Evolutionary conservation across 192 early-diverging fungal genomes (phyloP).

Genomic region (Coemansia sp.): DNA sequence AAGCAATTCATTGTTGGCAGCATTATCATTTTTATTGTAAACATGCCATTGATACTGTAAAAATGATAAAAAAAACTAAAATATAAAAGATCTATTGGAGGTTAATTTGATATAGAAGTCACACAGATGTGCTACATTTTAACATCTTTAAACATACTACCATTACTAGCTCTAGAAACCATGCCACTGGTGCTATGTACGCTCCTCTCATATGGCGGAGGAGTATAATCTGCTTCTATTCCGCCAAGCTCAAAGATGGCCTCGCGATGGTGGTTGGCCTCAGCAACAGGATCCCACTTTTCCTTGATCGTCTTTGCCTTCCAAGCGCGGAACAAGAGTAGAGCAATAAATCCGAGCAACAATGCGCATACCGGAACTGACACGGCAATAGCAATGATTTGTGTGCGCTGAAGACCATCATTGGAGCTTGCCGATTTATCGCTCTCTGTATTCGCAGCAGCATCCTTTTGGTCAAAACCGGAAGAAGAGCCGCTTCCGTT

Average conservation of each 20-base stretch:
- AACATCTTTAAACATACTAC: not conserved
- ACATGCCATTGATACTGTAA: no score
- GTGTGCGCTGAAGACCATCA: not conserved
- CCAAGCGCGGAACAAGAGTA: not conserved
- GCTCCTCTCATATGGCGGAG: not conserved
- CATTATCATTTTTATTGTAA: no score
- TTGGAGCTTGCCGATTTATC: not conserved
- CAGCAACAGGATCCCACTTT: not conserved
- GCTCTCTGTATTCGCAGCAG: not conserved
- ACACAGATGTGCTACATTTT: no score
- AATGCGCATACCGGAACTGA: not conserved
- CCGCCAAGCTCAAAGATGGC: not conserved
- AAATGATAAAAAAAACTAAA: no score
- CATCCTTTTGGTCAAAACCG: not conserved
- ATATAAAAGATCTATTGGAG: no score
- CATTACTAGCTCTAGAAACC: not conserved
- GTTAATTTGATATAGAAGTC: no score
- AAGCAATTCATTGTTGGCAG: no score
- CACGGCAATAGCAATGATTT: not conserved
- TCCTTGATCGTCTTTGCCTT: not conserved
- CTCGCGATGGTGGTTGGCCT: not conserved
- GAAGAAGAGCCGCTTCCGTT: not conserved
- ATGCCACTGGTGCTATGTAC: not conserved
- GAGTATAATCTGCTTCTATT: not conserved
- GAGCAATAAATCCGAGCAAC: not conserved